Base-by-base conservation (phyloP, 1,139 yeast species). In the Entelexis paramagnoliae region DNA sequence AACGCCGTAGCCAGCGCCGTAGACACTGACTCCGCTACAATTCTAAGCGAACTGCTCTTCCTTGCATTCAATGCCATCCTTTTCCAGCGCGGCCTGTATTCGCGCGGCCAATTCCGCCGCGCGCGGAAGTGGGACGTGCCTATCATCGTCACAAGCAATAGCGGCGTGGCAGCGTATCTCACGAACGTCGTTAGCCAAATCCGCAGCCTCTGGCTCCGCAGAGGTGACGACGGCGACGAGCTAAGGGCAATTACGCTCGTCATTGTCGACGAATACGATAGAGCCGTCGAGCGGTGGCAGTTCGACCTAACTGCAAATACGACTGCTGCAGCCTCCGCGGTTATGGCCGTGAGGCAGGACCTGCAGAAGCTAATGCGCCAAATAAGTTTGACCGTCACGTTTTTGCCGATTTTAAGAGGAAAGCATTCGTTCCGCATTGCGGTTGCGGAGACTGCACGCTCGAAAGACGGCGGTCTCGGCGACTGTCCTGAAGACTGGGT, bases 1-100 rank as follows among this genome's bases (percentile, higher is more conserved):
- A n/a, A n/a, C n/a, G n/a, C n/a, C n/a, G n/a, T n/a, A n/a, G n/a
- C n/a, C n/a, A n/a, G n/a, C n/a, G n/a, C n/a, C n/a, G n/a, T n/a
- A n/a, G n/a, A n/a, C n/a, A n/a, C n/a, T n/a, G 33, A 17, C 6
- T 26, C 43, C 13, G 17, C 20, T 9, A 41, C 14, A 1, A n/a
- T 30, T 2, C 13, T 42, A 20, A 7, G 29, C 16, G 54, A 49
- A 29, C 46, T 51, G 32, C 38, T 52, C 57, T 83, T 84, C 62
- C 86, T 79, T 64, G 79, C 53, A 79, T 86, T 56, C 83, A 85
- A 65, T 79, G 82, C 55, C 4, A 85, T 89, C 33, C 74, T 89
- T 7, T 89, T 83, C 66, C 97, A 89, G 65, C 71, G 97, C 51
- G 95, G 95, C 0, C 82, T 89, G 38, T 89, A 89, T 62, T 96